Percentiles rank a stretch among this genome's conserved stretches.
Evolutionary conservation across 371 early-diverging fungal genomes (phyloP).

Genomic region (Zychaea mexicana): DNA sequence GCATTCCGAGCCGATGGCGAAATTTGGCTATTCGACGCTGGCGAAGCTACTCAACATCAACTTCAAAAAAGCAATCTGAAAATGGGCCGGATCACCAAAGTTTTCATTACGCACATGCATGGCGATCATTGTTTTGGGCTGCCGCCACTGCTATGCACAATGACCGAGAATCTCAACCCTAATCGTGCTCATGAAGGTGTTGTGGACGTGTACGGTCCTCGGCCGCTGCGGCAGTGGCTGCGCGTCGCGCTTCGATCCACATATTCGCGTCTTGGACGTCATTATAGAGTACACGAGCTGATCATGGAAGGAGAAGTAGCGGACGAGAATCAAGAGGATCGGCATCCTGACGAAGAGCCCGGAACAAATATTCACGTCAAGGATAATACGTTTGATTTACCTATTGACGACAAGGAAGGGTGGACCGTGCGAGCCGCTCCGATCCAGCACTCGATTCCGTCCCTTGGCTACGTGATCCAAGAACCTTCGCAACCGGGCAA

Average conservation of each 20-base stretch:
- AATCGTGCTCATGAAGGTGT: slow-evolving; percentile 3
- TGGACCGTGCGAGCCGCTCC: slow-evolving; percentile 43
- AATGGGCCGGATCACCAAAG: slow-evolving; percentile 44
- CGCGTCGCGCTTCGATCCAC: slow-evolving; percentile 47
- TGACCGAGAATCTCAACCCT: slow-evolving; percentile 39
- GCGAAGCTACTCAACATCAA: slow-evolving; percentile 77
- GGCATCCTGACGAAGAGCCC: slow-evolving; percentile 44
- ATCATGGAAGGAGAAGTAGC: slow-evolving; percentile 28
- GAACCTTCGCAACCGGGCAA: slow-evolving; percentile 48
- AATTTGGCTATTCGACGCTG: slow-evolving; percentile 73
- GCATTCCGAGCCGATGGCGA: slow-evolving; percentile 55
- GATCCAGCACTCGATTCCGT: slow-evolving; percentile 57
- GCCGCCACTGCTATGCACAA: slow-evolving; percentile 57
- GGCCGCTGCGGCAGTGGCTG: slow-evolving; percentile 50
- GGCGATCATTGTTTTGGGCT: slow-evolving; percentile 68
- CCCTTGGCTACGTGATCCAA: slow-evolving; percentile 52
- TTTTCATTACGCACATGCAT: slow-evolving; percentile 68
- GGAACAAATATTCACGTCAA: background rate
- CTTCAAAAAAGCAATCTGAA: slow-evolving; percentile 47
- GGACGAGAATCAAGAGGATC: slow-evolving; percentile 3
- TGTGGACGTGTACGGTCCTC: slow-evolving; percentile 61
- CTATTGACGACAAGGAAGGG: background rate
- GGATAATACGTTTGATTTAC: background rate
- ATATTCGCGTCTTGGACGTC: slow-evolving; percentile 35
- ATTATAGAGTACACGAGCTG: slow-evolving; percentile 53